Conservation (phyloP, 306 rosid genomes). For the Castanea mollissima region DNA sequence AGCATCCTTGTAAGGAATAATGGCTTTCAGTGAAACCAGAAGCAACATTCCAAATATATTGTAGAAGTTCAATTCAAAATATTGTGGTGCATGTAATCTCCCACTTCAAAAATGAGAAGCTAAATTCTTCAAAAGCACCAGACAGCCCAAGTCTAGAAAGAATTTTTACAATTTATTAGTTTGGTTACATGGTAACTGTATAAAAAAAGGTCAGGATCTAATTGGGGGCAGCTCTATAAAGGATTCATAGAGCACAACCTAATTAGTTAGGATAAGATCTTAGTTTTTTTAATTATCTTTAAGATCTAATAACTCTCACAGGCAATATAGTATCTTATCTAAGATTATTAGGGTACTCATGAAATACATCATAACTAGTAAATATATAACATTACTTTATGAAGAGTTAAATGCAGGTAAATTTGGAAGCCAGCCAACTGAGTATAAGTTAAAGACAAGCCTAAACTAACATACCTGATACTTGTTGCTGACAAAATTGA, state of each 20-base stretch:
- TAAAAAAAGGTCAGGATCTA: neutral
- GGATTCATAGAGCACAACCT: neutral
- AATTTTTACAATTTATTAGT: neutral
- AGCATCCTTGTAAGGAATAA: neutral
- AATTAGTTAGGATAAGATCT: neutral
- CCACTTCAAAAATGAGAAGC: neutral
- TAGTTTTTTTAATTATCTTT: neutral
- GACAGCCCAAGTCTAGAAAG: neutral
- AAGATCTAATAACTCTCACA: neutral
- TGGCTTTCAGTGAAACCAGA: neutral
- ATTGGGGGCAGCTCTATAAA: neutral
- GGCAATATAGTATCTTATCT: neutral
- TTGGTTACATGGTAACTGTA: neutral
- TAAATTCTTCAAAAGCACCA: neutral
- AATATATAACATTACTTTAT: neutral
- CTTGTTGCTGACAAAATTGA: slow-evolving; percentile 93
- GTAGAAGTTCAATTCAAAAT: neutral
- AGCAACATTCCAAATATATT: neutral
- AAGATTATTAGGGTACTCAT: neutral
- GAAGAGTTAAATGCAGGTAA: neutral
- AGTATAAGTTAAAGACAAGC: neutral
- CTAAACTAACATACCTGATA: slow-evolving; percentile 55
- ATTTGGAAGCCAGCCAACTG: neutral
- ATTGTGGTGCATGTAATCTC: neutral
- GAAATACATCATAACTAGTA: neutral